Conservation (phyloP, 257 asterid species). For the Forsythia viridissima region DNA sequence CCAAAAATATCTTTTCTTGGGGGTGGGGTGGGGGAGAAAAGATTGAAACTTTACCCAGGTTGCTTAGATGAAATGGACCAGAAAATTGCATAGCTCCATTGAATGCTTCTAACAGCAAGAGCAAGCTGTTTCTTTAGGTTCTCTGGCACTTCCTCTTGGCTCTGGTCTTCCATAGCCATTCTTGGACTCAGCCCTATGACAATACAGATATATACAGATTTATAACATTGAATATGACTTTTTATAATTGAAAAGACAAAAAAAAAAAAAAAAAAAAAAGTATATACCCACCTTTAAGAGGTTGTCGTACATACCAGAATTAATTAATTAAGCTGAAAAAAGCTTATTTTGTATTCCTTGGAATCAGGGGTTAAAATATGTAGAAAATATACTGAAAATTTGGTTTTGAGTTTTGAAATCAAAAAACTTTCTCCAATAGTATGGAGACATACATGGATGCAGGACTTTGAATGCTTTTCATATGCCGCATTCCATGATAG, state of each 20-base stretch:
- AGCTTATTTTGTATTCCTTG: neutral
- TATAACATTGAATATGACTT: neutral
- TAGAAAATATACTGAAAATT: no score
- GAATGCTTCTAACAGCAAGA: constrained; percentile 74
- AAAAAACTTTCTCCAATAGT: neutral
- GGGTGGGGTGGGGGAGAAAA: constrained; percentile 8
- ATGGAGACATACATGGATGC: neutral
- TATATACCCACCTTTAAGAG: neutral
- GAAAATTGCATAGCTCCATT: constrained; percentile 91
- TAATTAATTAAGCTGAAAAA: neutral
- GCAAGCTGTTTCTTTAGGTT: constrained; percentile 70
- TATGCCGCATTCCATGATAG: neutral
- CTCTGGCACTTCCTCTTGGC: constrained; percentile 34
- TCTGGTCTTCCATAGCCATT: constrained; percentile 53
- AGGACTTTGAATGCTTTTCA: no score
- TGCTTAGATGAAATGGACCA: constrained; percentile 70
- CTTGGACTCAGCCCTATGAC: constrained; percentile 13
- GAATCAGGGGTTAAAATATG: no score
- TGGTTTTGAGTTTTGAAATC: neutral
- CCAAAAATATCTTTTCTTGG: constrained; percentile 1
- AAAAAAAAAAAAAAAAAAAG: neutral
- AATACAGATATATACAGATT: neutral
- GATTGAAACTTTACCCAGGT: constrained; percentile 56
- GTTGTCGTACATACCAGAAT: neutral
- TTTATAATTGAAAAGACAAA: neutral